Evolutionary conservation across 306 rosid species (phyloP), one percentile per base, ranked within the genome.

Genomic region (Quercus robur): DNA sequence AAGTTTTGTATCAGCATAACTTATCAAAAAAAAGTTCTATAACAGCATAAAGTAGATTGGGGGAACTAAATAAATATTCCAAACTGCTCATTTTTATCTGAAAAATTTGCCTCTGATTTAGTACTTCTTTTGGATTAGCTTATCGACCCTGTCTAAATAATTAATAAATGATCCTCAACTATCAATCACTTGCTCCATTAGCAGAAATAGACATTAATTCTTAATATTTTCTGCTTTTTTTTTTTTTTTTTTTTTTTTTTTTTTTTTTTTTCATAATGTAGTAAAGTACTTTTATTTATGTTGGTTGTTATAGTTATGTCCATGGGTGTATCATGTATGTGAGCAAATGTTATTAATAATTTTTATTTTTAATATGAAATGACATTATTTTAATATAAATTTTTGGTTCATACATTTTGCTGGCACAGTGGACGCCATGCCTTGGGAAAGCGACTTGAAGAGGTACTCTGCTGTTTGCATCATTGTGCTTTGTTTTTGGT

Each of bases 381-480:
- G 55, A 56, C 63, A 66, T 30, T 76, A 49, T 31, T 71, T 35
- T 35, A 35, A 35, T 6, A 35, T 35, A 35, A 6, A 70, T 28
- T 11, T 54, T 41, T 33, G 44, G 76, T 64, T 8, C 73, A 49
- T 86, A 58, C 15, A 56, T 56, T 59, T 64, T 44, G 58, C 64
- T 83, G 82, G 61, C 84, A 81, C 82, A 93, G 99, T 84, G 99
- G 99, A 35, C 98, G 99, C 62, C 99, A 96, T 85, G 99, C 99
- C 79, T 80, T 96, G 87, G 87, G 70, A 81, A 87, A 76, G 75
- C 90, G 85, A 70, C 97, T 96, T 81, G 90, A 82, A 74, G 93
- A 93, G 98, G 99, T 96, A 88, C 64, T 18, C 54, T 76, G 66
- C 75, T 63, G 56, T 81, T 83, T 78, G 75, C 14, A 30, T 5